These are phyloP conservation scores for Saprolegnia diclina DNA, from an alignment of 352 stramenopile genomes.

Conservation along the genomic window DNA sequence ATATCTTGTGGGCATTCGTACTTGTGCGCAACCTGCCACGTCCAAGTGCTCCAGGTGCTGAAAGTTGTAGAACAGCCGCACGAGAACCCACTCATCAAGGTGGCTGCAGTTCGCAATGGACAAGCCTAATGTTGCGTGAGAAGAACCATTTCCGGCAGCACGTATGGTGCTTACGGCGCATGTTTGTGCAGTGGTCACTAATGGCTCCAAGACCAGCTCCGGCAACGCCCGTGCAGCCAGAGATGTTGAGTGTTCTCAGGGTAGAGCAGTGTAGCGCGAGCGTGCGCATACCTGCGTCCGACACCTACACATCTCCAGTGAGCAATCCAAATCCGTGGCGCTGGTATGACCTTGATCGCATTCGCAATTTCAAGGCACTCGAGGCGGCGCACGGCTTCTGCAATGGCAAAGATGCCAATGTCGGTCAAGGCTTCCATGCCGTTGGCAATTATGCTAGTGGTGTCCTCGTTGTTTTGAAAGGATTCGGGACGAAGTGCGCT, in stretches of 20 bases:
- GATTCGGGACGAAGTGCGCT: neutral
- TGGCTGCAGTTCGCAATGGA: conserved; percentile 50
- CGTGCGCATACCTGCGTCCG: conserved; percentile 48
- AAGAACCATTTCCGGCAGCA: neutral
- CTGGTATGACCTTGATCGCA: conserved; percentile 20
- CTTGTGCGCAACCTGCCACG: conserved; percentile 67
- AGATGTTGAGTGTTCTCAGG: conserved; percentile 54
- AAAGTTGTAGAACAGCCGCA: conserved; percentile 58
- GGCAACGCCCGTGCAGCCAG: conserved; percentile 37
- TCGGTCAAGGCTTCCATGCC: conserved; percentile 66
- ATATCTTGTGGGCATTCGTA: conserved; percentile 31
- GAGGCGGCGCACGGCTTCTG: conserved; percentile 41
- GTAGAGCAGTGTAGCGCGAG: conserved; percentile 43
- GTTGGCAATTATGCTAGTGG: conserved; percentile 43
- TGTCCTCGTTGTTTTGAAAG: conserved; percentile 3
- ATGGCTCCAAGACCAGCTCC: conserved; percentile 61
- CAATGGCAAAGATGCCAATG: conserved; percentile 43
- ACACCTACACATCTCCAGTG: conserved; percentile 30
- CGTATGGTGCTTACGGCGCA: conserved; percentile 17
- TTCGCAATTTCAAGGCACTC: conserved; percentile 52
- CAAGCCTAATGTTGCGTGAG: conserved; percentile 29
- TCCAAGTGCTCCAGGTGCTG: conserved; percentile 45
- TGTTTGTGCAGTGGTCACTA: conserved; percentile 44
- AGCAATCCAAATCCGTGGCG: neutral
- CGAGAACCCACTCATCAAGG: conserved; percentile 62